phyloP scores from a whole-genome alignment of 1,284 basidiomycete genomes.

The Ustilago loliicola region DNA sequence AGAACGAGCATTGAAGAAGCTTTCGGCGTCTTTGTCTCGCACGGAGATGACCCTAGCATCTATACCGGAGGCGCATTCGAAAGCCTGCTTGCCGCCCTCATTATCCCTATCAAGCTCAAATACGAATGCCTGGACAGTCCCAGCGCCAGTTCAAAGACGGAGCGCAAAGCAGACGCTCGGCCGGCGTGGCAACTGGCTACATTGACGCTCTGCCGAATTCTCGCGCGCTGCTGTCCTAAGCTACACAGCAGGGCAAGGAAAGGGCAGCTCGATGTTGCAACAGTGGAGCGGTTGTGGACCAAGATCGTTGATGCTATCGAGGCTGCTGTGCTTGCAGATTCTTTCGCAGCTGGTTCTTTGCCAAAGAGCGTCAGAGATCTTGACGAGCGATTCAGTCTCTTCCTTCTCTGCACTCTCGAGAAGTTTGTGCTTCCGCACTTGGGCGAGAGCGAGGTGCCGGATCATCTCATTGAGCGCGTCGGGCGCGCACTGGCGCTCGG shows the following conservation, averaged over 20 bases:
- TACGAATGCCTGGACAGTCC: slow-evolving; percentile 84
- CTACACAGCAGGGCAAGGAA: slow-evolving; percentile 19
- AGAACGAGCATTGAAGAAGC: slow-evolving; percentile 89
- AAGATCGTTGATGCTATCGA: slow-evolving; percentile 86
- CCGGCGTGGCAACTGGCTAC: slow-evolving; percentile 58
- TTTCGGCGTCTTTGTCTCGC: slow-evolving; percentile 75
- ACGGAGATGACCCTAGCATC: slow-evolving; percentile 75
- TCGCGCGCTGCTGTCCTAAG: slow-evolving; percentile 33
- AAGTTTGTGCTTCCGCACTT: slow-evolving; percentile 82
- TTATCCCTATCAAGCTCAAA: slow-evolving; percentile 89
- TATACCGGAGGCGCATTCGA: slow-evolving; percentile 87
- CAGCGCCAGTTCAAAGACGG: slow-evolving; percentile 72
- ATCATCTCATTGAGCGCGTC: slow-evolving; percentile 79
- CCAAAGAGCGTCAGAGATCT: slow-evolving; percentile 75
- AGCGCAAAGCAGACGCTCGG: slow-evolving; percentile 27
- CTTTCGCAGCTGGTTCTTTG: slow-evolving; percentile 75
- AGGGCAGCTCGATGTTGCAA: slow-evolving; percentile 75
- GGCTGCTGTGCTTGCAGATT: slow-evolving; percentile 86
- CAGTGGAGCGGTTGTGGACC: slow-evolving; percentile 83
- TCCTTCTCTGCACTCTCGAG: slow-evolving; percentile 73
- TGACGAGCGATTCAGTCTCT: slow-evolving; percentile 89
- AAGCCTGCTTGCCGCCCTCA: slow-evolving; percentile 76
- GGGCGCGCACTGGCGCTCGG: slow-evolving; percentile 82
- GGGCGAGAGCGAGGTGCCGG: slow-evolving; percentile 79
- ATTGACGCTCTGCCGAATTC: slow-evolving; percentile 47